Evolutionary conservation across 371 early-diverging fungal species (phyloP), one percentile per base, ranked within the genome.

Genomic region (Apophysomyces elegans): DNA sequence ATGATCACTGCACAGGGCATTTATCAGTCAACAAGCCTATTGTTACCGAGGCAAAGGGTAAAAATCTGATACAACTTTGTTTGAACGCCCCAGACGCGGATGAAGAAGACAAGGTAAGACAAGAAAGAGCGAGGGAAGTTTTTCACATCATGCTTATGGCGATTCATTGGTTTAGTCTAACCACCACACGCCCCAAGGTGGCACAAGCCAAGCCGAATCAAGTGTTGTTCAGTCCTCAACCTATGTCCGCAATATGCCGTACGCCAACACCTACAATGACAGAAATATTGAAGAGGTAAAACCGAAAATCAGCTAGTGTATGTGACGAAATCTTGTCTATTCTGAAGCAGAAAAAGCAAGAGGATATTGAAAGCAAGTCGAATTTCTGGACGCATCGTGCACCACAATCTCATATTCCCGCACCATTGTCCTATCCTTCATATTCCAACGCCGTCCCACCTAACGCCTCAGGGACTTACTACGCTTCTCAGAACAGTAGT

Each of bases 1-100:
- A 41, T 5, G 41, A 13, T 13, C 13, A 11, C 41, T n/a, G 54
- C 16, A 45, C 5, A 13, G 16, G 13, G 0, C 16, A 5, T 45
- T 50, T 50, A 21, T 26, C 21, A 21, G 21, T 50, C 54, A 7
- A 21, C 21, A n/a, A 50, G 74, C 96, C 97, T 11, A 85, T 99
- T 32, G 95, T 99, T 37, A 92, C 94, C 39, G 90, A 95, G 74
- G 86, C 95, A 4, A 96, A 96, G 69, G 96, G 96, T 50, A 93
- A 95, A 73, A 91, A 91, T 68, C 80, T 97, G 45, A 99, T 99
- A 63, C 97, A 97, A 74, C 79, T 92, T 8, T 98, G 97, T 75
- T 79, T 98, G 50, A 96, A 95, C 72, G 87, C 91, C 21, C 90
- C 93, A n/a, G 95, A 94, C 58, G 67, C 74, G 21, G 54, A 50